Evolutionary conservation across 257 asterid species (phyloP).

Genomic region (Fraxinus cuspidata): DNA sequence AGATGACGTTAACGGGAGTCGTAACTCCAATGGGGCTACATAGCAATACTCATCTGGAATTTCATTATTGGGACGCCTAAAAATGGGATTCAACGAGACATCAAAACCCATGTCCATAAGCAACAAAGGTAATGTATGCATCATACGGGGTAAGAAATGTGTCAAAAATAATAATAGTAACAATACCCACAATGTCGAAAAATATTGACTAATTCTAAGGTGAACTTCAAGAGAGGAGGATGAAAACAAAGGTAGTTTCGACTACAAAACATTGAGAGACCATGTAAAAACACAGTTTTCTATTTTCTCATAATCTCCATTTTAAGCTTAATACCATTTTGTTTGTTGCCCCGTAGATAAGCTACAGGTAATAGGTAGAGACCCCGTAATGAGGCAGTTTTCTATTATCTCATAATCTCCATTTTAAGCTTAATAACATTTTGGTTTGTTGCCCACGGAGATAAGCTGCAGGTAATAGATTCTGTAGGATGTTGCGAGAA

Average conservation of each 20-base stretch:
- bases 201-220: background rate
- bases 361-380: no score
- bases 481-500: background rate
- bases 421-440: no score
- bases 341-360: no score
- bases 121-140: background rate
- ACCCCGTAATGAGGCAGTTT: no score
- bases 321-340: no score
- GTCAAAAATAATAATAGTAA: background rate
- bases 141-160: background rate
- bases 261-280: constrained; percentile 17
- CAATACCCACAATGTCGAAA: background rate
- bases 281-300: background rate
- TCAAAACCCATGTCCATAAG: background rate
- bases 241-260: background rate
- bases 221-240: background rate
- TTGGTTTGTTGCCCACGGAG: background rate
- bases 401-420: no score
- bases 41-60: no score
- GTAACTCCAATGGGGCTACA: no score
- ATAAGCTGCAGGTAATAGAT: background rate
- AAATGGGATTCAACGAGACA: background rate
- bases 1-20: no score
- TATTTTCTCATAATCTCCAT: no score
- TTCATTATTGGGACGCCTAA: no score